phyloP scores from a whole-genome alignment of 331 rosid species.

The Rosa hybrid region DNA sequence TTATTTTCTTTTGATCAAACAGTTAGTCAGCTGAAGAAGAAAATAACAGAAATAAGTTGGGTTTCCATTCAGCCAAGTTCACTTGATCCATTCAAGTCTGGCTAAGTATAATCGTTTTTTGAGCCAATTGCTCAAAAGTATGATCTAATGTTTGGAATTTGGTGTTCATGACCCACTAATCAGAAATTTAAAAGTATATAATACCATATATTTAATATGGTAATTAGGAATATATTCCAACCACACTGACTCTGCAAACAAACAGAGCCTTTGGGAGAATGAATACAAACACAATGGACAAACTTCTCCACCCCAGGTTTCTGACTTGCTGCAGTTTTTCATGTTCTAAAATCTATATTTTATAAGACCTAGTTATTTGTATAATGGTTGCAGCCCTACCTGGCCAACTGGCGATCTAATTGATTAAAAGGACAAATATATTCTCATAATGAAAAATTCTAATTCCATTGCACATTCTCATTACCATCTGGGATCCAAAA shows the following conservation, averaged over 20 bases:
- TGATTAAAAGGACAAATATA: neutral
- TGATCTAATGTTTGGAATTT: neutral
- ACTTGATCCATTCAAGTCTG: neutral
- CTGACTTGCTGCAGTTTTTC: neutral
- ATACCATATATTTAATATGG: neutral
- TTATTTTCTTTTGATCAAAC: too few species aligned
- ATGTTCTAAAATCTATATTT: neutral
- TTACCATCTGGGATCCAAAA: too few species aligned
- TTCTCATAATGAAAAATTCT: neutral
- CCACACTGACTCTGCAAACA: slow-evolving; percentile 25
- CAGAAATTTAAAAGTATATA: neutral
- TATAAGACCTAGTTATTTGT: neutral
- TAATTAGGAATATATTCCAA: slow-evolving; percentile 30
- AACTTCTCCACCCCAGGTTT: slow-evolving; percentile 19
- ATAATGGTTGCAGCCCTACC: neutral
- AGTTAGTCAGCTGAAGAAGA: too few species aligned
- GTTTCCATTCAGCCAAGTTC: neutral
- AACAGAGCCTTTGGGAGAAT: slow-evolving; percentile 18
- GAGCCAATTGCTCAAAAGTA: neutral
- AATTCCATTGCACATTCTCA: neutral
- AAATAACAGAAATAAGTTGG: neutral
- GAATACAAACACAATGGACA: slow-evolving; percentile 26
- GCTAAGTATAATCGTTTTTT: too few species aligned
- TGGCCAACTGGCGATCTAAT: neutral
- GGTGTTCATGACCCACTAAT: neutral